A percentile compares a stretch with the other conserved stretches of the same genome.
phyloP scores from a whole-genome alignment of 768 basidiomycete species.

The Kwoniella botswanensis region DNA sequence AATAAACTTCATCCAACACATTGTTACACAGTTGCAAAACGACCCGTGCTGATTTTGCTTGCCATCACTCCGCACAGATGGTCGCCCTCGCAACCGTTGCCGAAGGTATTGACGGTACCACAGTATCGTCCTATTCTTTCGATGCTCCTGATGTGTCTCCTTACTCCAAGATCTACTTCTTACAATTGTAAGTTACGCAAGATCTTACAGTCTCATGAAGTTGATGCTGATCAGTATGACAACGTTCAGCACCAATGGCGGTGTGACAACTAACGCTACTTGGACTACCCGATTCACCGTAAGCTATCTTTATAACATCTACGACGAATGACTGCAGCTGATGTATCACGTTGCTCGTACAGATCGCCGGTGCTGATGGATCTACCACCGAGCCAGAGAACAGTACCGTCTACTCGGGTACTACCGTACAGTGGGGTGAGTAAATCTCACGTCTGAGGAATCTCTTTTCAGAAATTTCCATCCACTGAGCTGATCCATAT shows the following conservation, averaged over 20 bases:
- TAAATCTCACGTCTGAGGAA: not conserved
- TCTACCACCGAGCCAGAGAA: constrained; percentile 46
- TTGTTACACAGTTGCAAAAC: not conserved
- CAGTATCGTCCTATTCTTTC: constrained; percentile 32
- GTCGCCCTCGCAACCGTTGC: constrained; percentile 38
- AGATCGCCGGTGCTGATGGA: constrained; percentile 55
- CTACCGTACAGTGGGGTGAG: constrained; percentile 51
- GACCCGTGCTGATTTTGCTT: not conserved
- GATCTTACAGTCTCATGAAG: too few relatives aligned
- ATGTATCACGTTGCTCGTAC: constrained; percentile 2
- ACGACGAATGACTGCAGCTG: not conserved
- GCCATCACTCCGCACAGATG: constrained; percentile 21
- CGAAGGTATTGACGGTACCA: constrained; percentile 49
- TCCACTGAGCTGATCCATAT: too few relatives aligned
- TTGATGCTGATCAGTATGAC: too few relatives aligned
- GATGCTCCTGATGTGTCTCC: constrained; percentile 50
- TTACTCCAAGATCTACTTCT: constrained; percentile 55
- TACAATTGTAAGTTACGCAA: constrained; percentile 46
- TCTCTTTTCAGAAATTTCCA: too few relatives aligned
- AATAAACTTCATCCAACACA: too few relatives aligned
- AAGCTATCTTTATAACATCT: constrained; percentile 15
- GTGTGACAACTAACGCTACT: constrained; percentile 30
- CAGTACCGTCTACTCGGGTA: constrained; percentile 45
- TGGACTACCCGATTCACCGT: constrained; percentile 58
- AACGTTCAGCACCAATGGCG: constrained; percentile 38